A percentile compares a stretch with the other conserved stretches of the same genome.
These are phyloP conservation scores for Tuber indicum DNA, from an alignment of 495 filamentous ascomycete genomes.

Conservation along the genomic window DNA sequence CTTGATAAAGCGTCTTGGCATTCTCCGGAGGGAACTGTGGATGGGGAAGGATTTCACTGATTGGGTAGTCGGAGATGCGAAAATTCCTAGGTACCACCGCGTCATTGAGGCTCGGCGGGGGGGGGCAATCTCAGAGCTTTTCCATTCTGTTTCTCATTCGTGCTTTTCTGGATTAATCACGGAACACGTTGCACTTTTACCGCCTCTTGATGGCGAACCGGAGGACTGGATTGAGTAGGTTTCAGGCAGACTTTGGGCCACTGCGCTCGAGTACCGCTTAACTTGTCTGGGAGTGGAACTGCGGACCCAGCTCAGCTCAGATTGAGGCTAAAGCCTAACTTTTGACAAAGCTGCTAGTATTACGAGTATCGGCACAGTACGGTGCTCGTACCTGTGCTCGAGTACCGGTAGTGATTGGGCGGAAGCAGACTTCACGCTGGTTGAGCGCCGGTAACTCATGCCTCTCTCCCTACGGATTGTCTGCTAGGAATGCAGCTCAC, in stretches of 20 bases:
- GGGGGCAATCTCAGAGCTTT: not conserved
- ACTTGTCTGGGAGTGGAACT: not conserved
- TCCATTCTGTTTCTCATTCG: not conserved
- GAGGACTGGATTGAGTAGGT: not conserved
- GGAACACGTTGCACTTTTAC: not conserved
- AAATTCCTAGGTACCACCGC: not conserved
- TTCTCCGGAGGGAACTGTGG: constrained; percentile 10
- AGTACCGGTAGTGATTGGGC: not conserved
- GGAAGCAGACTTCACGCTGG: not conserved
- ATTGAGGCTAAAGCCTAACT: not conserved
- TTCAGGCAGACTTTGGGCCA: not conserved
- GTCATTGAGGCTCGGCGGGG: constrained; percentile 35
- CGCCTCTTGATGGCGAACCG: not conserved
- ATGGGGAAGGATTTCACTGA: constrained; percentile 12
- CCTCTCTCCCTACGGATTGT: not conserved
- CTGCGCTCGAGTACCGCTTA: not conserved
- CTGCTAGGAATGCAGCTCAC: not conserved
- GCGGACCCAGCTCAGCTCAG: not conserved
- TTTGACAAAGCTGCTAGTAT: not conserved
- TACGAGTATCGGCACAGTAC: too few relatives aligned
- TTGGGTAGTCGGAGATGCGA: not conserved
- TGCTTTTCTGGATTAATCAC: not conserved
- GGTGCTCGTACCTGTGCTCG: too few relatives aligned
- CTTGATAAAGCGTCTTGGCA: constrained; percentile 18
- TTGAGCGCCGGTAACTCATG: not conserved